These are phyloP conservation scores for Citrus unshiu DNA, from an alignment of 345 rosid genomes.

Conservation along the genomic window DNA sequence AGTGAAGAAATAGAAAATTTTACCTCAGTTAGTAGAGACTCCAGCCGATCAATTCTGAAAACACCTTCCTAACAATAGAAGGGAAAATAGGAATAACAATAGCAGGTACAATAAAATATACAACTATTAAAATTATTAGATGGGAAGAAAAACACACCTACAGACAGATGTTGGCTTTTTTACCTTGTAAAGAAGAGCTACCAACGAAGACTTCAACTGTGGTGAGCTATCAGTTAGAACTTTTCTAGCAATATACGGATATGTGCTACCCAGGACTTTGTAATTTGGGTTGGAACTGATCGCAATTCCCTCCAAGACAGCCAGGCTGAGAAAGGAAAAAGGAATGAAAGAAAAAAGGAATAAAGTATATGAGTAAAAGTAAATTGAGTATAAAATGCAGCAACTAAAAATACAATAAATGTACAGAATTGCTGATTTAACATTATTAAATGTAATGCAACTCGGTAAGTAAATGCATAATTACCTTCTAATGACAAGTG, in stretches of 20 bases:
- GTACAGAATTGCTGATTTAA: not conserved
- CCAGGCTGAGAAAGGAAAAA: conserved; percentile 54
- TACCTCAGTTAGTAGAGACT: conserved; percentile 83
- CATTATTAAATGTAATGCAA: not conserved
- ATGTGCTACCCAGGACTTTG: conserved; percentile 93
- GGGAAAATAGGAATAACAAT: conserved; percentile 1
- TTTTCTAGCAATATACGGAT: conserved; percentile 98
- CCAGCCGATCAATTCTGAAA: conserved; percentile 91
- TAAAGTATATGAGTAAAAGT: not conserved
- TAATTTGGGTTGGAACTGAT: conserved; percentile 69
- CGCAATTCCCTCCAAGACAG: conserved; percentile 96
- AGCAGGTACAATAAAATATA: not conserved
- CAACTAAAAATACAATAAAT: not conserved
- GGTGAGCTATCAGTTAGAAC: conserved; percentile 86
- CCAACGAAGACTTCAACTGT: conserved; percentile 69
- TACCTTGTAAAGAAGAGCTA: conserved; percentile 80
- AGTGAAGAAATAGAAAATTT: conserved; percentile 20
- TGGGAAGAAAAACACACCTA: not conserved
- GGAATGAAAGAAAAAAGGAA: conserved; percentile 12
- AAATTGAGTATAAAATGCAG: not conserved
- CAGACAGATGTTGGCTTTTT: not conserved
- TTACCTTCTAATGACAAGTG: conserved; percentile 92
- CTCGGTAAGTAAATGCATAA: conserved; percentile 4
- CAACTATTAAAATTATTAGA: not conserved
- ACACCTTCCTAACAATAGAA: conserved; percentile 62